Base-by-base conservation (phyloP, 345 rosid species). In the Crucihimalaya himalaica region DNA sequence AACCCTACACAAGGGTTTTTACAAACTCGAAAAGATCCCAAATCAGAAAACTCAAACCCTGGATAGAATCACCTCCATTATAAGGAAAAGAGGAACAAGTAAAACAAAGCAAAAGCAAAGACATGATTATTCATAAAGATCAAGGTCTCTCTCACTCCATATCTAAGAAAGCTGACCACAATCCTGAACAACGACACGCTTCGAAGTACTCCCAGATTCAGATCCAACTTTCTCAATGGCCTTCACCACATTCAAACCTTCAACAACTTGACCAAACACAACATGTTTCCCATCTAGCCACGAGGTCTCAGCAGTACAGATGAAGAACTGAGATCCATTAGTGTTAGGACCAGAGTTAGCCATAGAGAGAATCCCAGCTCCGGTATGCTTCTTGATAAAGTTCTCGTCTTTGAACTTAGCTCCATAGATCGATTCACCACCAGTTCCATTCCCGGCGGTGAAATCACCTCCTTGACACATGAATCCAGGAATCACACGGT, bases 391-490 rank as follows among this genome's bases (percentile, higher is more conserved):
- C 84, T 64, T 79, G 0, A 28, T 9, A 64, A 89, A 89, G 74
- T 86, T 85, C 78, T 88, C 91, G 13, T 89, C 90, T 0, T 76
- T 81, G 62, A 89, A 85, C 73, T 81, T 89, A 0, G 65, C 10
- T 0, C 89, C 90, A 54, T 87, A 87, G 74, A 89, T 87, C 1
- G 95, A 85, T 34, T 89, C 91, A 0, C 92, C 95, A 19, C 90
- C 87, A 18, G 83, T 85, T 7, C 89, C 95, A 54, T 87, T 83
- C 25, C 87, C 84, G 8, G 78, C 84, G 0, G 88, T 87, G 81
- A 85, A 87, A 57, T 86, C 93, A 3, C 87, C 91, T 3, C 89
- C 91, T 23, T 85, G 95, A 63, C 91, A 85, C 89, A 89, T 85
- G 82, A 89, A 89, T 1, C 82, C 78, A 0, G 88, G 88, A 76